phyloP scores from a whole-genome alignment of 78 protist species.

The Chrysochromulina tobinii region DNA sequence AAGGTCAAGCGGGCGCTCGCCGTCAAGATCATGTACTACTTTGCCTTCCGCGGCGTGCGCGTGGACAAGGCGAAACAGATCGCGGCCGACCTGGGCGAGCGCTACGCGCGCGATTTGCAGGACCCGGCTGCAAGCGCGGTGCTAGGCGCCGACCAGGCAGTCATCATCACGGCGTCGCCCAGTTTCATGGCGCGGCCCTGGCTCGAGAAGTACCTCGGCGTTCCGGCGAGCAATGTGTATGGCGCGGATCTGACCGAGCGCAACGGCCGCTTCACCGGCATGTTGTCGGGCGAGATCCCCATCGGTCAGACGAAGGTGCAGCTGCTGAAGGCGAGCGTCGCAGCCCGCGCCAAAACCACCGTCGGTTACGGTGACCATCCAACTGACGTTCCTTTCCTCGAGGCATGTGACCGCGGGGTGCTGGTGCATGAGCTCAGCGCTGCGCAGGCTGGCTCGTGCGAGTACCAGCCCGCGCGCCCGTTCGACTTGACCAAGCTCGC shows the following conservation, averaged over 20 bases:
- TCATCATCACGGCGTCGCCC: background rate
- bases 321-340: background rate
- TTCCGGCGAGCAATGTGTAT: background rate
- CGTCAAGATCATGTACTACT: background rate
- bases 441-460: too few species aligned
- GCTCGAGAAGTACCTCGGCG: background rate
- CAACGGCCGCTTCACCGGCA: conserved; percentile 4
- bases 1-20: background rate
- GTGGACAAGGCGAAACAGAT: background rate
- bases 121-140: background rate
- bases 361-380: conserved; percentile 20
- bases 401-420: background rate
- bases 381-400: background rate
- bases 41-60: background rate
- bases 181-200: conserved; percentile 1
- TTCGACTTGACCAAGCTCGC: too few species aligned
- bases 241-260: background rate
- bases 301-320: background rate
- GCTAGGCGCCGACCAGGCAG: background rate
- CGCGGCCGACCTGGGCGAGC: background rate
- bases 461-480: too few species aligned
- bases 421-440: too few species aligned
- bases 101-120: background rate
- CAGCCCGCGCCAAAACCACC: background rate
- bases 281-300: background rate